A percentile compares a stretch with the other conserved stretches of the same genome.
Conservation (phyloP, 108 stramenopile species). For the Conticribra guillardii region DNA sequence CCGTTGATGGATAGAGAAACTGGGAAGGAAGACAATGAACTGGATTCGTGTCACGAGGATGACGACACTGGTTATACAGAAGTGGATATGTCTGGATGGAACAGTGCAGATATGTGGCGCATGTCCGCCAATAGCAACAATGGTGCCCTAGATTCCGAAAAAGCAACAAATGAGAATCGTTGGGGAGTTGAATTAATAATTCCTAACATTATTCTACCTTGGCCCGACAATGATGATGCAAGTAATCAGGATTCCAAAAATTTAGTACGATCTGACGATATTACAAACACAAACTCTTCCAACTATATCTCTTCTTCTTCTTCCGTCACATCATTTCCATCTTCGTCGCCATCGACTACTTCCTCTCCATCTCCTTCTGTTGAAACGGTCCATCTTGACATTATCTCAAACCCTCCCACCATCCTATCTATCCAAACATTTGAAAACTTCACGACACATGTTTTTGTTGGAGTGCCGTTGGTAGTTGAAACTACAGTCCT, state of each 20-base stretch:
- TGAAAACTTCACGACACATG: conserved; percentile 53
- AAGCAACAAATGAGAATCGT: not conserved
- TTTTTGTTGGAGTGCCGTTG: conserved; percentile 66
- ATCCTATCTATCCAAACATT: conserved; percentile 58
- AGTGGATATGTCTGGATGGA: conserved; percentile 20
- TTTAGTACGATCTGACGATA: too few species aligned
- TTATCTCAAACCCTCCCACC: conserved; percentile 57
- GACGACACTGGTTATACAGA: too few species aligned
- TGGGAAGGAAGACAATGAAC: too few species aligned
- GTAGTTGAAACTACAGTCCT: conserved; percentile 48
- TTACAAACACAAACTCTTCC: too few species aligned
- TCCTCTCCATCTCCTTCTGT: not conserved
- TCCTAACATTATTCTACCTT: conserved; percentile 10
- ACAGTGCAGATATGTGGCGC: conserved; percentile 24
- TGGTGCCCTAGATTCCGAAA: not conserved
- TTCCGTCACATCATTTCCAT: not conserved
- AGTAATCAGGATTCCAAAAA: too few species aligned
- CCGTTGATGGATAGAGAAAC: too few species aligned
- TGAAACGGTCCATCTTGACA: conserved; percentile 18
- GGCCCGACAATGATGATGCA: too few species aligned
- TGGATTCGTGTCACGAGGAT: too few species aligned
- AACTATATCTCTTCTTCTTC: too few species aligned
- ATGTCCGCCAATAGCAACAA: not conserved
- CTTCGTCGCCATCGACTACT: not conserved
- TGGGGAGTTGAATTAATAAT: conserved; percentile 13